These are phyloP conservation scores for Parsonsia alboflavescens DNA, from an alignment of 257 asterid species.

Conservation along the genomic window DNA sequence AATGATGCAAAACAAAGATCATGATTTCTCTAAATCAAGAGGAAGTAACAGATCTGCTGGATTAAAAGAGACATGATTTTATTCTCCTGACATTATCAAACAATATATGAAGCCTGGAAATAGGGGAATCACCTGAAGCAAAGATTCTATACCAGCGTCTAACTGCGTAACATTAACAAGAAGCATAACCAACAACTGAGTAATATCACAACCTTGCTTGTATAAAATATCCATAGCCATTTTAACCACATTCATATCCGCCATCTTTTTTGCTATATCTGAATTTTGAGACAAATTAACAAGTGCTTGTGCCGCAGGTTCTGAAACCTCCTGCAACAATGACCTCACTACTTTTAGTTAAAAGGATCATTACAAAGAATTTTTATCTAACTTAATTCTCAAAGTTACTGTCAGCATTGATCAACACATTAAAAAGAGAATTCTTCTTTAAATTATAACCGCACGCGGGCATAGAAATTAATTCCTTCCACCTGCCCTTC, in stretches of 20 bases:
- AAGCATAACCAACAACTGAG: slow-evolving; percentile 67
- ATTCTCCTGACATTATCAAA: background rate
- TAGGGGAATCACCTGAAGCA: slow-evolving; percentile 71
- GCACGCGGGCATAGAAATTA: background rate
- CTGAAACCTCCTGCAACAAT: slow-evolving; percentile 71
- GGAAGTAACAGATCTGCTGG: background rate
- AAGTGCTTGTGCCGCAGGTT: slow-evolving; percentile 90
- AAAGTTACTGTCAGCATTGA: background rate
- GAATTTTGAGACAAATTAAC: slow-evolving; percentile 75
- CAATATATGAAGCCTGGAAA: background rate
- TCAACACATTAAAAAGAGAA: background rate
- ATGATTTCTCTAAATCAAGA: background rate
- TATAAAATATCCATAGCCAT: slow-evolving; percentile 57
- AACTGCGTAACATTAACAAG: slow-evolving; percentile 87
- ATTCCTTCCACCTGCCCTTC: background rate
- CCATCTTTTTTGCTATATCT: slow-evolving; percentile 66
- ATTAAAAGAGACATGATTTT: background rate
- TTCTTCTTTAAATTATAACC: background rate
- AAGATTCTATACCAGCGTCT: slow-evolving; percentile 74
- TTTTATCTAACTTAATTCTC: background rate
- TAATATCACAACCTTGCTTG: slow-evolving; percentile 56
- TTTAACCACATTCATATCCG: slow-evolving; percentile 50
- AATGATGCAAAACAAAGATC: background rate
- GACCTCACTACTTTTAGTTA: background rate
- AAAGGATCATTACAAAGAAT: background rate